Evolutionary conservation across 768 basidiomycete species (phyloP), one percentile per base, ranked within the genome.

Genomic region (Phaffia australis): DNA sequence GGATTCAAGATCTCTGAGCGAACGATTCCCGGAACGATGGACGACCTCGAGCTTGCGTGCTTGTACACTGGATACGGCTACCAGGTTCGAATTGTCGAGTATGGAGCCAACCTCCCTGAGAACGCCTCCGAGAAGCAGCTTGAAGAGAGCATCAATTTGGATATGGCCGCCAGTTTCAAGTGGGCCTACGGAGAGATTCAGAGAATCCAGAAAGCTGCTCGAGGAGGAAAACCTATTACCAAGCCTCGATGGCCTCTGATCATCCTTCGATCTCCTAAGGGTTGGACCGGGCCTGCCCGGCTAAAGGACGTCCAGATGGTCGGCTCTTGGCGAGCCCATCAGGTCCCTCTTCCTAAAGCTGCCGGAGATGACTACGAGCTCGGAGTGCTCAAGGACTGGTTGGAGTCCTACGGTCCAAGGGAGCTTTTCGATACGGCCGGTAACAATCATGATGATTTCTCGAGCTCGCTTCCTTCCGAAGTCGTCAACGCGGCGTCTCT

Each of bases 241-340:
- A 92, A 92, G 78, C 91, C 91, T n/a, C 82, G 88, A 52, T 93
- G 88, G 88, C 91, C 91, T 3, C 81, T 92, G 74, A 79, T 95
- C 69, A 82, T 92, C 72, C 81, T 93, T 55, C 83, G 90, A 54
- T 88, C 88, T 1, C 89, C 89, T 14, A 94, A 94, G 77, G 83
- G 89, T 29, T 84, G 82, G 79, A 80, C 84, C 7, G 85, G 87
- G 5, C 88, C 88, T 1, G 84, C 84, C 70, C 70, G 77, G 25
- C 74, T 87, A 32, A 80, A 83, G 60, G 87, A 87, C 68, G 35
- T 65, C 29, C 82, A 81, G 65, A 81, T 91, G 60, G 87, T 88
- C 73, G 87, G 87, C 55, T 87, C 86, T 25, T 93, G 87, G 81
- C 83, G 81, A 66, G 81, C 90, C 0, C 90, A 95, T 74, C 91